Percentiles rank a stretch among this genome's conserved stretches.
Evolutionary conservation across 495 filamentous ascomycete genomes (phyloP).

Genomic region (Articulospora tetracladia): DNA sequence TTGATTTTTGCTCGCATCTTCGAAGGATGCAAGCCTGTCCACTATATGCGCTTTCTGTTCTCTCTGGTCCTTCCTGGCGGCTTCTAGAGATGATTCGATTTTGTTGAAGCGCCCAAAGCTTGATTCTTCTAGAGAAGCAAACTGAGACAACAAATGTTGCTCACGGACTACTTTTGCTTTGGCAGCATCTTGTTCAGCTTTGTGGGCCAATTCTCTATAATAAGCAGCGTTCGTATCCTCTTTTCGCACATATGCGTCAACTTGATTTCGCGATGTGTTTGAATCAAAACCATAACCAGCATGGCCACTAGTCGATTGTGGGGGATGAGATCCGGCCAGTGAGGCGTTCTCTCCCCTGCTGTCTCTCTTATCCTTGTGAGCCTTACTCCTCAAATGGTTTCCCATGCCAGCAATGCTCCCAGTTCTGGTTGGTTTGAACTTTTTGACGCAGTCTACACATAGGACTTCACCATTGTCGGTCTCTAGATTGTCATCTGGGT

Average conservation of each 20-base stretch:
- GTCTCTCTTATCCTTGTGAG: constrained; percentile 2
- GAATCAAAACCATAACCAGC: neutral
- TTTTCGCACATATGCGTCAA: neutral
- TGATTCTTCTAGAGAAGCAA: neutral
- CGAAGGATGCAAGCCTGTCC: neutral
- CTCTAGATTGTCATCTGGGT: neutral
- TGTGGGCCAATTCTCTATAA: neutral
- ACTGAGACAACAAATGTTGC: neutral
- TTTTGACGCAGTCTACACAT: constrained; percentile 6
- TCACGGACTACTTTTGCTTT: neutral
- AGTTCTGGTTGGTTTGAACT: neutral
- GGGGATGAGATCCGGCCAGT: neutral
- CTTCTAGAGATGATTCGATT: neutral
- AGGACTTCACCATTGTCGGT: constrained; percentile 4
- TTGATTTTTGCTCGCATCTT: neutral
- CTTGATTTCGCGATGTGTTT: neutral
- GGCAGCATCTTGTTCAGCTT: neutral
- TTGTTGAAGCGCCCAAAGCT: neutral
- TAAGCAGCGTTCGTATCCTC: neutral
- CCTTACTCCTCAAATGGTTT: constrained; percentile 3
- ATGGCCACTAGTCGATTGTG: neutral
- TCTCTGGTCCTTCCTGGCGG: neutral
- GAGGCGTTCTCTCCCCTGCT: neutral
- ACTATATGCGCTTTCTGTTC: neutral
- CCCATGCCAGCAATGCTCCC: neutral